Evolutionary conservation across 164 flowering plant species (phyloP).

Genomic region (Chloranthus sessilifolius): DNA sequence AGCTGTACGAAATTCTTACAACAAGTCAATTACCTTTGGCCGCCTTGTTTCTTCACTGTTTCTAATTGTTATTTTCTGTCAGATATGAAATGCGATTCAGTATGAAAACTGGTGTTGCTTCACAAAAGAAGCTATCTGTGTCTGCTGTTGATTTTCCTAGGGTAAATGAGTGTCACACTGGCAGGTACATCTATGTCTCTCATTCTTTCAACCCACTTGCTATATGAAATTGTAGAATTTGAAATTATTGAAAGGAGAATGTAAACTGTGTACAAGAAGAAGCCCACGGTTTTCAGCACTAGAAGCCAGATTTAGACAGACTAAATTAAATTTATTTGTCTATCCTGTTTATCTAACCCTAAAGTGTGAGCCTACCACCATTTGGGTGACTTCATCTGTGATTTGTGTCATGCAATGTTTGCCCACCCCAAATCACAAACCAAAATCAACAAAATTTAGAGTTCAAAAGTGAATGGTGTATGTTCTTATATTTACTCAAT

Average conservation of each 20-base stretch:
- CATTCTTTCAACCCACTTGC: not conserved
- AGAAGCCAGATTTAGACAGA: too few relatives aligned
- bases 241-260: not conserved
- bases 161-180: conserved; percentile 83
- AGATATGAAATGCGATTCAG: conserved; percentile 98
- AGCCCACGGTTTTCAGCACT: not conserved
- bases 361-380: too few relatives aligned
- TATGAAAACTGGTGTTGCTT: conserved; percentile 76
- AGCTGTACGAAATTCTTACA: conserved; percentile 55
- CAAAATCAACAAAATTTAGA: too few relatives aligned
- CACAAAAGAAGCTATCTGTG: conserved; percentile 73
- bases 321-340: too few relatives aligned
- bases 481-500: too few relatives aligned
- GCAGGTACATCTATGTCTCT: conserved; percentile 44
- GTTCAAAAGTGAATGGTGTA: too few relatives aligned
- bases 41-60: not conserved
- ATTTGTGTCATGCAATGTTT: too few relatives aligned
- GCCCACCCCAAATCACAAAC: too few relatives aligned
- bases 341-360: too few relatives aligned
- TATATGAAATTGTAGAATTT: not conserved
- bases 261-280: too few relatives aligned
- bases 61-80: conserved; percentile 8
- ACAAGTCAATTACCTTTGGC: not conserved
- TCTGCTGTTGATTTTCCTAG: conserved; percentile 91
- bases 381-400: too few relatives aligned